A percentile compares a stretch with the other conserved stretches of the same genome.
phyloP scores from a whole-genome alignment of 2,329 filamentous ascomycete species.

The Sordariomycetes sp. region DNA sequence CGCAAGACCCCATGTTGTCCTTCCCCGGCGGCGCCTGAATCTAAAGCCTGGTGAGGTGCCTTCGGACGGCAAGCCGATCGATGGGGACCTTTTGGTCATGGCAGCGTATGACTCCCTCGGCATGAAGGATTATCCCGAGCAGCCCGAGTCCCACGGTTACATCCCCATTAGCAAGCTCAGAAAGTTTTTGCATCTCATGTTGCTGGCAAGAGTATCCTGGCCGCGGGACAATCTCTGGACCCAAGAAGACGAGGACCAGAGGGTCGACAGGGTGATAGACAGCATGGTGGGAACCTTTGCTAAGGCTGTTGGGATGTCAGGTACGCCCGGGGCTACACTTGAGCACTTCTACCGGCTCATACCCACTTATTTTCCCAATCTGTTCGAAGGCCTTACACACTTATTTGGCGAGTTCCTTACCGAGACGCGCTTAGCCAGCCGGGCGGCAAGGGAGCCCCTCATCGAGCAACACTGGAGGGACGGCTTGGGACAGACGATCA shows the following conservation, averaged over 20 bases:
- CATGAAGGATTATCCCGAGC: background rate
- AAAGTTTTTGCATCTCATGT: conserved; percentile 54
- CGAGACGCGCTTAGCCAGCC: conserved; percentile 56
- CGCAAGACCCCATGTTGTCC: background rate
- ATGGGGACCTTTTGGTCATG: conserved; percentile 38
- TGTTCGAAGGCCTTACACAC: conserved; percentile 54
- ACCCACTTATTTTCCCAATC: conserved; percentile 45
- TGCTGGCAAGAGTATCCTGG: conserved; percentile 52
- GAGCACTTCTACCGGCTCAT: conserved; percentile 46
- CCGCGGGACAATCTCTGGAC: conserved; percentile 46
- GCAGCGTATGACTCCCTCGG: background rate
- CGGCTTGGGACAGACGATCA: conserved; percentile 25
- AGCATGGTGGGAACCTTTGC: conserved; percentile 54
- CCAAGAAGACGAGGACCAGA: conserved; percentile 38
- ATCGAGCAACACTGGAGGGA: conserved; percentile 9
- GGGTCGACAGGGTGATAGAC: conserved; percentile 48
- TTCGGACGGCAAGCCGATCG: conserved; percentile 17
- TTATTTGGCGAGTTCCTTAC: conserved; percentile 68
- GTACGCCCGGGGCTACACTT: conserved; percentile 48
- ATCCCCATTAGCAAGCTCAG: background rate
- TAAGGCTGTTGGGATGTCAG: conserved; percentile 37
- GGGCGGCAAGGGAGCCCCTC: conserved; percentile 29
- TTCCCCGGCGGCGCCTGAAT: conserved; percentile 27
- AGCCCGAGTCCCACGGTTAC: background rate
- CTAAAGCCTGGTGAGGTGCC: conserved; percentile 27